Evolutionary conservation across 192 early-diverging fungal genomes (phyloP).

Genomic region (Paraglomus brasilianum): DNA sequence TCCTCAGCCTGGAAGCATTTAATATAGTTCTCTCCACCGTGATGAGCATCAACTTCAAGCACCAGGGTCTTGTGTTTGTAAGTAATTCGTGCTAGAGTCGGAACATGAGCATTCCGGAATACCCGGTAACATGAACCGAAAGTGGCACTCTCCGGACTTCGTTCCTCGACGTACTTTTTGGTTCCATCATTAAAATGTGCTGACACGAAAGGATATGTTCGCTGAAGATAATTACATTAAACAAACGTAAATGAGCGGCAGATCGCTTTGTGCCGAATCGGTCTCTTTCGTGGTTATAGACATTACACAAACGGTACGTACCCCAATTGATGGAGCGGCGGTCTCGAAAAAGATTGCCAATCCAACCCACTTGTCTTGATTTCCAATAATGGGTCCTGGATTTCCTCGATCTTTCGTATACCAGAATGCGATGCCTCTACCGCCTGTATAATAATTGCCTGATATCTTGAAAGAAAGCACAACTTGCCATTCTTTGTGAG

Average conservation of each 20-base stretch:
- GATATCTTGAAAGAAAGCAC: conserved; percentile 59
- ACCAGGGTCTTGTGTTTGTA: conserved; percentile 59
- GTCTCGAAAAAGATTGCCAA: conserved; percentile 69
- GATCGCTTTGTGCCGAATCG: not conserved
- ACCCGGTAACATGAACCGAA: conserved; percentile 58
- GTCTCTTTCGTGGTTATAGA: not conserved
- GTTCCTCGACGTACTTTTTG: conserved; percentile 34
- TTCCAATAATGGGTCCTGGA: conserved; percentile 63
- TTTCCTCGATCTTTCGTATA: conserved; percentile 60
- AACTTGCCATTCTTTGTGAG: conserved; percentile 71
- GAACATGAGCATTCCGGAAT: conserved; percentile 62
- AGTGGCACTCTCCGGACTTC: conserved; percentile 31
- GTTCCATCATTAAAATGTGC: conserved; percentile 65
- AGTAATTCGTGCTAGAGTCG: conserved; percentile 55
- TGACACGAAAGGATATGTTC: conserved; percentile 54
- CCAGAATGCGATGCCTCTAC: conserved; percentile 80
- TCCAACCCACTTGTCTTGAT: conserved; percentile 65
- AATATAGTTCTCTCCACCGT: conserved; percentile 51
- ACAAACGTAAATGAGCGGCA: not conserved
- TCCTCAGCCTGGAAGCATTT: conserved; percentile 55
- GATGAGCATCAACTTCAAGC: conserved; percentile 49
- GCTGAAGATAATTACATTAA: conserved; percentile 25
- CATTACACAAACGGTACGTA: not conserved
- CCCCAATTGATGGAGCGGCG: conserved; percentile 42
- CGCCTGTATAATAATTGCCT: conserved; percentile 62